A percentile compares a stretch with the other conserved stretches of the same genome.
These are phyloP conservation scores for Kluyveromyces sp. DNA, from an alignment of 1,139 yeast genomes.

Conservation along the genomic window DNA sequence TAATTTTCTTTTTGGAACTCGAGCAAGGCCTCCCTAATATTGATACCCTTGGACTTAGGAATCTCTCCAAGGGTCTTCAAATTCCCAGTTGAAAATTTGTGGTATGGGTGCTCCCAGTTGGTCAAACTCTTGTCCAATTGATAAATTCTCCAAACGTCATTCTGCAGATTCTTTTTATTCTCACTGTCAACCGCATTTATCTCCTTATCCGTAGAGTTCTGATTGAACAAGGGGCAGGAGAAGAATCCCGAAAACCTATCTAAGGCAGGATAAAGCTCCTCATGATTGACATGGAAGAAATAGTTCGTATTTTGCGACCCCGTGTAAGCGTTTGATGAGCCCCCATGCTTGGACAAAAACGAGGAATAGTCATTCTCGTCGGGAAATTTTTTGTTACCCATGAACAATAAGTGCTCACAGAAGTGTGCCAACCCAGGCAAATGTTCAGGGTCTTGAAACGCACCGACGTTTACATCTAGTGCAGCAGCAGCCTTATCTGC, in stretches of 20 bases:
- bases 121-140: conserved; percentile 75
- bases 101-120: conserved; percentile 65
- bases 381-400: conserved; percentile 96
- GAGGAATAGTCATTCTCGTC: conserved; percentile 81
- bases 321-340: conserved; percentile 76
- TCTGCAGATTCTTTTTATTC: conserved; percentile 87
- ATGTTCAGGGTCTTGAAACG: conserved; percentile 69
- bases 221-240: conserved; percentile 73
- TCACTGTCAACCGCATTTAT: conserved; percentile 94
- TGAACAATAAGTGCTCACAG: conserved; percentile 88
- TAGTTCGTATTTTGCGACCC: conserved; percentile 86
- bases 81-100: conserved; percentile 74
- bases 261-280: conserved; percentile 74
- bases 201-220: conserved; percentile 82
- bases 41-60: conserved; percentile 43
- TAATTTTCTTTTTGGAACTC: conserved; percentile 57
- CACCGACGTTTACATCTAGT: conserved; percentile 84
- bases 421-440: conserved; percentile 91
- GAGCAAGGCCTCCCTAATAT: conserved; percentile 60
- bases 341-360: conserved; percentile 66
- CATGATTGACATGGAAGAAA: conserved; percentile 75
- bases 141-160: conserved; percentile 79
- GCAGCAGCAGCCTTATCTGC: conserved; percentile 93
- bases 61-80: conserved; percentile 50
- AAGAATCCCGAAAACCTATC: conserved; percentile 93